Evolutionary conservation across 495 filamentous ascomycete genomes (phyloP), one percentile per base, ranked within the genome.

Genomic region (Penicillium cosmopolitanum): DNA sequence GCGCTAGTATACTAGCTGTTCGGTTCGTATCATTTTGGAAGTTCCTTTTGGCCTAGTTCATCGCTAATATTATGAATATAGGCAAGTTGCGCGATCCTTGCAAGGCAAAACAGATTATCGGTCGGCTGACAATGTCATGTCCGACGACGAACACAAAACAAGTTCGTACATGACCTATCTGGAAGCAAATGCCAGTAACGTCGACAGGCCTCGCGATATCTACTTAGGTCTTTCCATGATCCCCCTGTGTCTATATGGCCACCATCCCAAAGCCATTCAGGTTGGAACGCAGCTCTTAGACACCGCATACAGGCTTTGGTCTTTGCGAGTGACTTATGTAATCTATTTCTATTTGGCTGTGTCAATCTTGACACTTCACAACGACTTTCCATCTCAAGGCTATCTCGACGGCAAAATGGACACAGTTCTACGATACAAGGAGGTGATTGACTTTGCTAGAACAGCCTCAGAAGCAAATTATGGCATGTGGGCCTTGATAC

Each of bases 71-170:
- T 36, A 18, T 44, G 15, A 12, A 31, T 62, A 40, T 57, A 77
- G 87, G 62, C 92, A 96, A 75, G 86, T 87, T 54, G 84, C 84
- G 48, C 83, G 91, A 15, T 90, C 93, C 16, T 72, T 97, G 31
- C 90, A 94, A 75, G 93, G 93, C 38, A 96, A 93, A 71, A 96
- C 93, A 0, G 75, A 80, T n/a, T 79, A 74, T 19, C 70, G 74
- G 2, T 73, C 74, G 10, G 71, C 89, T 3, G 70, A 82, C 0
- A 78, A 80, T 25, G 78, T 94, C 25, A 81, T 96, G 78, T 85
- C 80, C 43, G 92, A 96, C 64, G 84, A 86, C 6, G 74, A 87
- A 11, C 92, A 96, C 68, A 79, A 83, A 57, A 80, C 86, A 5
- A 51, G 57, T 15, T 70, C 83, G 3, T 97, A 92, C 73, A 83